Evolutionary conservation across 495 filamentous ascomycete genomes (phyloP).

Genomic region (Penicillium silybi): DNA sequence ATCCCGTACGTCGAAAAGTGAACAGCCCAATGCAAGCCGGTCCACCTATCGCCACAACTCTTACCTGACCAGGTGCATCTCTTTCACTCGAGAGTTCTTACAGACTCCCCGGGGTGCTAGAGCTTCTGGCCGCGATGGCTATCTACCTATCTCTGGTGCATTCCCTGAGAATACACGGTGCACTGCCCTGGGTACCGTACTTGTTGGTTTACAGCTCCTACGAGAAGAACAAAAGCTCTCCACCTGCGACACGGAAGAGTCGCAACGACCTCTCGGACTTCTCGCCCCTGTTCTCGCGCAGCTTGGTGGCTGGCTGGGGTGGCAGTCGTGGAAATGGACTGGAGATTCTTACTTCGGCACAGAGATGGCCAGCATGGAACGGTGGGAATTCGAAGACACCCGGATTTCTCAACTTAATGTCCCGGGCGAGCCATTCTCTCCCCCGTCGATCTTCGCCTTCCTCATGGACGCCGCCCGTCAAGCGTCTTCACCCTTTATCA

Average conservation of each 20-base stretch:
- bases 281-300: slow-evolving; percentile 73
- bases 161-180: slow-evolving; percentile 52
- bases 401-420: slow-evolving; percentile 43
- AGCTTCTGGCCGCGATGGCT: slow-evolving; percentile 51
- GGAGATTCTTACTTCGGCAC: slow-evolving; percentile 61
- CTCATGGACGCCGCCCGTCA: slow-evolving; percentile 46
- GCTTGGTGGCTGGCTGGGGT: slow-evolving; percentile 79
- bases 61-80: slow-evolving; percentile 41
- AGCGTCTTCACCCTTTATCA: slow-evolving; percentile 49
- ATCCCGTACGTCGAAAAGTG: slow-evolving; percentile 20
- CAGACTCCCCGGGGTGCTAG: slow-evolving; percentile 49
- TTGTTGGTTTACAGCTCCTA: slow-evolving; percentile 78
- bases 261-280: slow-evolving; percentile 46
- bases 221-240: slow-evolving; percentile 87
- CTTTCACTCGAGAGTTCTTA: slow-evolving; percentile 53
- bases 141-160: slow-evolving; percentile 57
- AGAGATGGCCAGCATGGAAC: slow-evolving; percentile 58
- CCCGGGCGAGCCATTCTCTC: slow-evolving; percentile 57
- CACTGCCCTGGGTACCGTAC: slow-evolving; percentile 59
- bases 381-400: slow-evolving; percentile 59
- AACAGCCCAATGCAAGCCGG: slow-evolving; percentile 20
- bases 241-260: slow-evolving; percentile 53
- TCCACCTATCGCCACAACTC: slow-evolving; percentile 46
- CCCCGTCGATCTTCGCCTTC: slow-evolving; percentile 67
- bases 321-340: slow-evolving; percentile 62